Percentiles rank a stretch among this genome's conserved stretches.
Conservation (phyloP, 23 red algal species). For the Gracilariopsis chorda region DNA sequence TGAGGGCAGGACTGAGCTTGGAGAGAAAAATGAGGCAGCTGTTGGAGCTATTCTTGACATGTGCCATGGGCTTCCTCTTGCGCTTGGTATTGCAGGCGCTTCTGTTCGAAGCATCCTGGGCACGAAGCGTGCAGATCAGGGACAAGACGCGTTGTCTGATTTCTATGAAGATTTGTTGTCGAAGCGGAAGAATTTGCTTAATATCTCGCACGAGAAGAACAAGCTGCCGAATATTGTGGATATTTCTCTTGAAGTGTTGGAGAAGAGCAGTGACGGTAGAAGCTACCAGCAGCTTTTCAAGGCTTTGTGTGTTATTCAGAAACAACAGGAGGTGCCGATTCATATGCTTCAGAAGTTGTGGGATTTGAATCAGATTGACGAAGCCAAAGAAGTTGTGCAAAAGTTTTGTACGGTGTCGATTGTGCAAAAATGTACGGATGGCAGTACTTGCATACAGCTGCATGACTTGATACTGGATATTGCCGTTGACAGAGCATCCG, state of each 20-base stretch:
- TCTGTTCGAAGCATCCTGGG: not conserved
- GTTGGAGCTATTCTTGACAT: not conserved
- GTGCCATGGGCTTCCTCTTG: slow-evolving; percentile 12
- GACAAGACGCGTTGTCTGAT: not conserved
- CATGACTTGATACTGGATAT: slow-evolving; percentile 3
- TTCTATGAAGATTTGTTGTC: slow-evolving; percentile 7
- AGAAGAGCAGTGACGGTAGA: not conserved
- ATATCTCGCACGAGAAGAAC: not conserved
- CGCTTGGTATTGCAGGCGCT: not conserved
- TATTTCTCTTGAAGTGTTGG: not conserved
- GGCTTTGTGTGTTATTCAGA: not conserved
- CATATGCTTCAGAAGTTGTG: slow-evolving; percentile 23
- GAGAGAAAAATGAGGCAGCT: not conserved
- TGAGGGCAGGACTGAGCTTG: not conserved
- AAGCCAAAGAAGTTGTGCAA: slow-evolving; percentile 1
- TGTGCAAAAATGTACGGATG: not conserved
- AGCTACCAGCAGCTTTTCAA: not conserved
- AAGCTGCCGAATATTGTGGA: slow-evolving; percentile 1
- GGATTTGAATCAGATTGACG: not conserved
- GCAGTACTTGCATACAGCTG: not conserved
- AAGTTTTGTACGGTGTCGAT: not conserved
- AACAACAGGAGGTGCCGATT: not conserved
- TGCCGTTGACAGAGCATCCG: not conserved
- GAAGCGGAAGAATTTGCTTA: not conserved
- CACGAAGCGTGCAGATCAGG: not conserved